Percentiles rank a stretch among this genome's conserved stretches.
These are phyloP conservation scores for Myxozyma nipponensis DNA, from an alignment of 805 yeast species.

Conservation along the genomic window DNA sequence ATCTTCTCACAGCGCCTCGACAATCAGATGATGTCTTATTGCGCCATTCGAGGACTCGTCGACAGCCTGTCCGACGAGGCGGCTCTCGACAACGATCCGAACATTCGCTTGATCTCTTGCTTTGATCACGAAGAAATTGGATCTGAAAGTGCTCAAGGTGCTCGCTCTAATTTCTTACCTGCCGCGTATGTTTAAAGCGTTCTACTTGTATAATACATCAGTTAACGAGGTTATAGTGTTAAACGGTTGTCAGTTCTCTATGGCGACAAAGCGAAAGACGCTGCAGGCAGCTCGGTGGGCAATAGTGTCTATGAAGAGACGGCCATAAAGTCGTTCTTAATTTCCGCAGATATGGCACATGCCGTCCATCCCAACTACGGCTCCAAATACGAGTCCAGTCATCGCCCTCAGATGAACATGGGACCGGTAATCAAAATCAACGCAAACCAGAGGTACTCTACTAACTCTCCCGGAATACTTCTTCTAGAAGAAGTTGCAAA, in stretches of 20 bases:
- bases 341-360: conserved; percentile 96
- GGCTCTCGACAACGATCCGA: conserved; percentile 46
- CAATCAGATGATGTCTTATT: conserved; percentile 65
- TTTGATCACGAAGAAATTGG: conserved; percentile 98
- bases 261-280: conserved; percentile 34
- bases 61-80: conserved; percentile 42
- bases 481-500: conserved; percentile 70
- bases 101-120: conserved; percentile 70
- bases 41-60: conserved; percentile 69
- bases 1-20: conserved; percentile 89
- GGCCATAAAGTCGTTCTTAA: conserved; percentile 63
- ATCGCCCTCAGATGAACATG: conserved; percentile 73
- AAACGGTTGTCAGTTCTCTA: conserved; percentile 22
- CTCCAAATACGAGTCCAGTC: conserved; percentile 67
- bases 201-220: neutral
- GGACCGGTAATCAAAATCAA: conserved; percentile 94
- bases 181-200: conserved; percentile 43
- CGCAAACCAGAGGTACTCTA: conserved; percentile 93
- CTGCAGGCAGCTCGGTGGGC: conserved; percentile 2
- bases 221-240: conserved; percentile 6
- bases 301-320: conserved; percentile 27
- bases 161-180: conserved; percentile 86
- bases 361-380: conserved; percentile 93
- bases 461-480: conserved; percentile 86
- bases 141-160: conserved; percentile 92